Conservation (phyloP, 139 green algal species). For the Chlorella sp. region DNA sequence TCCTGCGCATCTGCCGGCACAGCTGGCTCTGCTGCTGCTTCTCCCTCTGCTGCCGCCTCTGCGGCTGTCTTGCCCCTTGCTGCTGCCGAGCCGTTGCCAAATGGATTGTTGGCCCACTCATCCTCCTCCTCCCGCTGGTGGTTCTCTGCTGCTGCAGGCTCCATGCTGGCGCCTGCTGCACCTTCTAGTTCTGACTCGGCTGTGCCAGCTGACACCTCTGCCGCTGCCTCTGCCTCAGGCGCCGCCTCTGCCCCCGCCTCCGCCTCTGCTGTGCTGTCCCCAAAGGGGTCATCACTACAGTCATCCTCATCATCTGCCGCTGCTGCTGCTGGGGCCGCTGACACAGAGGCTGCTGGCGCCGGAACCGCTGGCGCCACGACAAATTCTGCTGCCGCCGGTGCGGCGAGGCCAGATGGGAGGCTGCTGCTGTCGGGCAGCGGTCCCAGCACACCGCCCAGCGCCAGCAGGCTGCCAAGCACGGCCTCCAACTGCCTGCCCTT, state of each 20-base stretch:
- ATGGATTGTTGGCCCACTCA: constrained; percentile 30
- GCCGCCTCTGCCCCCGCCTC: neutral
- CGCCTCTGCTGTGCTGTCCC: neutral
- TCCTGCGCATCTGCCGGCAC: neutral
- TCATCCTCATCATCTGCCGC: constrained; percentile 17
- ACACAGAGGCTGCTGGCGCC: too few relatives aligned
- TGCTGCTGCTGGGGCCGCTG: neutral
- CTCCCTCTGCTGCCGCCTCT: neutral
- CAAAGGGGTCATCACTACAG: constrained; percentile 26
- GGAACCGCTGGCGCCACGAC: too few relatives aligned
- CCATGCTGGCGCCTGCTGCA: neutral
- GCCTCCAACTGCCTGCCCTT: constrained; percentile 6
- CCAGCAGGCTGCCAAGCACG: neutral
- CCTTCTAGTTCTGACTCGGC: neutral
- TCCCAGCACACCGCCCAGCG: neutral
- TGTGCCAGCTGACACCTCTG: neutral
- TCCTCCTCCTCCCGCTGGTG: neutral
- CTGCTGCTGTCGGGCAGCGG: neutral
- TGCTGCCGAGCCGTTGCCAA: neutral
- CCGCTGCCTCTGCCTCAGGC: neutral
- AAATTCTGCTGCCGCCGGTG: neutral
- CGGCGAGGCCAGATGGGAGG: neutral
- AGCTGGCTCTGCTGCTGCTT: neutral
- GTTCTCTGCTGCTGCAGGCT: neutral
- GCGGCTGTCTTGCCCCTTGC: neutral